Evolutionary conservation across 2,329 filamentous ascomycete genomes (phyloP), one percentile per base, ranked within the genome.

Genomic region (Epicoccum nigrum): DNA sequence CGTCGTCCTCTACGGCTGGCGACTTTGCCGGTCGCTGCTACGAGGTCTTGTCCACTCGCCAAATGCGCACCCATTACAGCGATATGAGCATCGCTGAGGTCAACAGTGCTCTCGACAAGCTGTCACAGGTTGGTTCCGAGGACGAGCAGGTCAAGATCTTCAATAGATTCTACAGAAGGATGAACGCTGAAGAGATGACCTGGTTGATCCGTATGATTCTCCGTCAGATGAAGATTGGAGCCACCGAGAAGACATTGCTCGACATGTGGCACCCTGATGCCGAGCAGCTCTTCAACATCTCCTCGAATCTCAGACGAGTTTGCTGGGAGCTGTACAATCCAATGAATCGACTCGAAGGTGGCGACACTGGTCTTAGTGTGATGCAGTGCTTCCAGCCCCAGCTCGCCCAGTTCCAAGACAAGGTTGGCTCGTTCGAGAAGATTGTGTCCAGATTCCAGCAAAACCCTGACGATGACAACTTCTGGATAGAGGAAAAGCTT

Each of bases 381-480:
- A 96, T 97, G 90, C 88, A 94, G 66, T 97, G 92, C 69, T 97
- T 97, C 68, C 93, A 97, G 67, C 94, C 94, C 5, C 94, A 97
- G 72, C 81, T 99, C 28, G 94, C 94, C 4, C 89, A 94, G 58
- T 97, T 96, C 58, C 91, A 97, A 71, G 89, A 89, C 80, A 83
- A 89, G 27, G 61, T 69, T 6, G 69, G 68, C 9, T 86, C 86
- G 0, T 90, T 96, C 61, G 83, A 91, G 46, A 89, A 86, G 67
- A 90, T 95, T 83, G 85, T 95, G 1, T 79, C 84, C 15, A 86
- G 77, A 35, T 83, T 87, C 74, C 83, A 84, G 2, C 79, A 82
- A 0, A 87, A 84, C 0, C 83, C 87, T 19, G 86, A 90, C 0
- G 86, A 95, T 44, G 79, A 82, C 0, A 85, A 88, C 7, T 99